Percentiles rank a stretch among this genome's conserved stretches.
These are phyloP conservation scores for Chlorociboria aeruginascens DNA, from an alignment of 495 filamentous ascomycete species.

Conservation along the genomic window DNA sequence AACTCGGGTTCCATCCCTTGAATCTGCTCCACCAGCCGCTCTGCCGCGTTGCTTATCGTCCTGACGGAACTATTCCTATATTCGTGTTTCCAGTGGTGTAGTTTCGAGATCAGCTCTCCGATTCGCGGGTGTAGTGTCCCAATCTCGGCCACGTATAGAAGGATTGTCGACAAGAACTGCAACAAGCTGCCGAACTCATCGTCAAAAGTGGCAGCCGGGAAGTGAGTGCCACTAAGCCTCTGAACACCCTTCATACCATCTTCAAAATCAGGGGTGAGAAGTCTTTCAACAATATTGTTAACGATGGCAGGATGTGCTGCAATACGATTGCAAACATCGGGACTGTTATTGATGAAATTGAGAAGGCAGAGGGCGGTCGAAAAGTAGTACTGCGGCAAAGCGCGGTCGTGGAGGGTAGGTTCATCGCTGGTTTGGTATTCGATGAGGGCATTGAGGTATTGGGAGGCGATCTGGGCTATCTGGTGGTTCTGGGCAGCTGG, in stretches of 20 bases:
- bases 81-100: constrained; percentile 3
- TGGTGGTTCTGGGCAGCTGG: background rate
- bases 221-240: background rate
- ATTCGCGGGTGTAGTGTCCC: constrained; percentile 6
- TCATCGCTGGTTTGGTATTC: constrained; percentile 15
- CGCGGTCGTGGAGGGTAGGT: constrained; percentile 9
- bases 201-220: constrained; percentile 10
- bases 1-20: constrained; percentile 6
- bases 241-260: constrained; percentile 5
- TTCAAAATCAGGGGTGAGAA: constrained; percentile 6
- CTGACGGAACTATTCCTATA: constrained; percentile 4
- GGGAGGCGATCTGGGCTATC: constrained; percentile 12
- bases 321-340: constrained; percentile 9
- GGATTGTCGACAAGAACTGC: constrained; percentile 14
- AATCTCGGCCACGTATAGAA: constrained; percentile 9
- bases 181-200: constrained; percentile 13
- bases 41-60: constrained; percentile 8
- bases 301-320: constrained; percentile 5
- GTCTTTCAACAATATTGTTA: constrained; percentile 10
- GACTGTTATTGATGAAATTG: constrained; percentile 9
- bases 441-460: constrained; percentile 10
- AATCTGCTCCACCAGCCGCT: constrained; percentile 13
- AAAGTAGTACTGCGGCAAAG: constrained; percentile 11
- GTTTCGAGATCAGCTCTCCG: constrained; percentile 7
- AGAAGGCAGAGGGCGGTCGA: constrained; percentile 10